Evolutionary conservation across 805 yeast species (phyloP), one percentile per base, ranked within the genome.

Genomic region (Candida glaebosa): DNA sequence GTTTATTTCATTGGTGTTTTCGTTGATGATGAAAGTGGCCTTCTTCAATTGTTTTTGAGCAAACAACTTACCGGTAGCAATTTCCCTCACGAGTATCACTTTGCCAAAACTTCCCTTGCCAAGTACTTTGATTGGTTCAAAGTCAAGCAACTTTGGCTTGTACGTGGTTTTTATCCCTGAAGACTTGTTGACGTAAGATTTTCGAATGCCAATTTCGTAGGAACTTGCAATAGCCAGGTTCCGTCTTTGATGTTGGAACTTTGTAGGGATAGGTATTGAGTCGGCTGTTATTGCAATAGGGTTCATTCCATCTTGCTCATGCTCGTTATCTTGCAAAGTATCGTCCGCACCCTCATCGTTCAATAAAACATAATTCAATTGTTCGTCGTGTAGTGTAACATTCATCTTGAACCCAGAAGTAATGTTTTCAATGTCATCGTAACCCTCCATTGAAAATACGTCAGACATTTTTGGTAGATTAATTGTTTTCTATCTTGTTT

Each of bases 41-140:
- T 69, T 69, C 38, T 64, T 63, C 45, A 69, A 54, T 49, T 69
- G 75, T 42, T 69, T 69, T 52, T 65, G 74, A 5, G 75, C 75
- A 53, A 61, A 69, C 14, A 69, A 52, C 45, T 56, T 60, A 5
- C 72, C 72, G 9, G 65, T 64, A 9, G 65, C 40, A 15, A 50
- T 40, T 47, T 69, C 75, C 34, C 64, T 53, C 5, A 69, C 75
- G 34, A 69, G 51, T 17, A 66, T 52, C 16, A 69, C 75, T 39
- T 69, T 69, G 2, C 75, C 75, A 46, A 66, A 69, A 10, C 71
- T 62, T 3, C 75, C 75, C 46, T 59, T 61, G 17, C 75, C 75
- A 40, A 69, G 51, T 5, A 69, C 75, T 49, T 64, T 68, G 32
- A 69, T 54, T 5, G 73, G 72, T 41, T 62, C 68, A 42, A 69